Percentiles rank a stretch among this genome's conserved stretches.
Conservation (phyloP, 2,329 filamentous ascomycete genomes). For the Trichoderma cornu-damae region DNA sequence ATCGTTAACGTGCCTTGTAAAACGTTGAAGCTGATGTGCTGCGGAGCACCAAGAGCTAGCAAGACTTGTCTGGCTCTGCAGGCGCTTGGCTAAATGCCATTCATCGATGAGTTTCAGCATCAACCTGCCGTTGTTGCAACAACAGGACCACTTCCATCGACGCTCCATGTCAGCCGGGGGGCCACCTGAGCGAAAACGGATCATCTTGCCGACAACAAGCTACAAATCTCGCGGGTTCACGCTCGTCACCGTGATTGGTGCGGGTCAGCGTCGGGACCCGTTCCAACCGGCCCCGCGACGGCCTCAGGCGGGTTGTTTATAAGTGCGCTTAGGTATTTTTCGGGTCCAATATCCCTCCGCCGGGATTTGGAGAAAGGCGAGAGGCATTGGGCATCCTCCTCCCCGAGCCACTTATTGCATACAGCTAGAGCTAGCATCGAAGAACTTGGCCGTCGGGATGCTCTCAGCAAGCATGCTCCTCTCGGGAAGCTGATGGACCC, state of each 20-base stretch:
- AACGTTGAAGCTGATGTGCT: background rate
- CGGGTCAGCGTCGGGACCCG: background rate
- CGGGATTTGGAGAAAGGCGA: background rate
- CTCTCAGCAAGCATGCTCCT: background rate
- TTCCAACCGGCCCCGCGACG: slow-evolving; percentile 9
- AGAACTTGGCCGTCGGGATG: slow-evolving; percentile 1
- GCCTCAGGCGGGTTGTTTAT: slow-evolving; percentile 1
- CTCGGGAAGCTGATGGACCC: background rate
- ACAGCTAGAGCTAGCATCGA: background rate
- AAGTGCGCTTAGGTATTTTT: slow-evolving; percentile 14
- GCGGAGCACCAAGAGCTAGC: too few relatives aligned
- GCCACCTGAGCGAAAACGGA: background rate
- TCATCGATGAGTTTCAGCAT: too few relatives aligned
- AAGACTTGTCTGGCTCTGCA: too few relatives aligned
- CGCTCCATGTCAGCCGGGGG: too few relatives aligned
- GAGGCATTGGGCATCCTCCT: background rate
- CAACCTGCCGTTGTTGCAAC: too few relatives aligned
- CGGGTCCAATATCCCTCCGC: slow-evolving; percentile 7
- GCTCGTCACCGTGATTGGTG: slow-evolving; percentile 5
- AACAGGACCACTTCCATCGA: too few relatives aligned
- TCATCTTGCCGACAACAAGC: background rate
- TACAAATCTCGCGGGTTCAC: background rate
- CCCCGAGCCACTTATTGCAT: slow-evolving; percentile 5
- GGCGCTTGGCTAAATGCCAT: too few relatives aligned
- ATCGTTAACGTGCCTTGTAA: background rate